Evolutionary conservation across 163 green algal species (phyloP).

Genomic region (Prototheca wickerhamii): DNA sequence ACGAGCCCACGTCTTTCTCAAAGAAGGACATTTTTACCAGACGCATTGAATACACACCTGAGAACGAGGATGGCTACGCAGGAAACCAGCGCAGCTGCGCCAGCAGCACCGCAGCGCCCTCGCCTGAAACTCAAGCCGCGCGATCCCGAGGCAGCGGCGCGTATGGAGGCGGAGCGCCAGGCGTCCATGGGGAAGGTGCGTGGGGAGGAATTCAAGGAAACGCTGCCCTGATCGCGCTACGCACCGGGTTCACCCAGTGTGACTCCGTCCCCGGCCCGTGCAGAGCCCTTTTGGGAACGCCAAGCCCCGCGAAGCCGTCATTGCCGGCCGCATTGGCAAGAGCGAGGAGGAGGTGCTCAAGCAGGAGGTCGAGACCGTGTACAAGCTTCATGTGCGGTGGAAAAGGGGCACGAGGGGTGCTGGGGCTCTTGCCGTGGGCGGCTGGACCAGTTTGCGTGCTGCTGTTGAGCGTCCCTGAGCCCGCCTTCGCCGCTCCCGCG

Average conservation of each 20-base stretch:
- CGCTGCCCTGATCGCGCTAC: too few species aligned
- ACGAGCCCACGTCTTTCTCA: background rate
- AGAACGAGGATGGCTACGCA: too few species aligned
- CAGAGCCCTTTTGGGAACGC: conserved; percentile 34
- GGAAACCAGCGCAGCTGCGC: background rate
- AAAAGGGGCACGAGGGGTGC: background rate
- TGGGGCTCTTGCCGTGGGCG: background rate
- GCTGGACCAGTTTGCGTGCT: background rate
- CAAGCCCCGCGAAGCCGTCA: conserved; percentile 60
- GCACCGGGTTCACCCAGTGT: too few species aligned
- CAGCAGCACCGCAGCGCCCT: background rate
- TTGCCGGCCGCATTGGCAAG: conserved; percentile 53
- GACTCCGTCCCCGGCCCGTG: background rate
- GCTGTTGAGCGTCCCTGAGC: too few species aligned
- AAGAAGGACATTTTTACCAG: background rate
- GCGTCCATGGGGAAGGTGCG: conserved; percentile 1
- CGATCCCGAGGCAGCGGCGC: conserved; percentile 13
- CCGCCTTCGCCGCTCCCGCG: background rate
- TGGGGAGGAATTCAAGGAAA: background rate
- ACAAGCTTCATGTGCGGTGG: conserved; percentile 38
- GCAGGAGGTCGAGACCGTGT: conserved; percentile 43
- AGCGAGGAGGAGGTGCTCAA: conserved; percentile 53
- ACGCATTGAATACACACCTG: too few species aligned
- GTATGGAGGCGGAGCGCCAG: conserved; percentile 7
- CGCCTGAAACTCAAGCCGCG: conserved; percentile 18